Percentiles rank a stretch among this genome's conserved stretches.
Conservation (phyloP, 2,329 filamentous ascomycete species). For the Capronia americana region DNA sequence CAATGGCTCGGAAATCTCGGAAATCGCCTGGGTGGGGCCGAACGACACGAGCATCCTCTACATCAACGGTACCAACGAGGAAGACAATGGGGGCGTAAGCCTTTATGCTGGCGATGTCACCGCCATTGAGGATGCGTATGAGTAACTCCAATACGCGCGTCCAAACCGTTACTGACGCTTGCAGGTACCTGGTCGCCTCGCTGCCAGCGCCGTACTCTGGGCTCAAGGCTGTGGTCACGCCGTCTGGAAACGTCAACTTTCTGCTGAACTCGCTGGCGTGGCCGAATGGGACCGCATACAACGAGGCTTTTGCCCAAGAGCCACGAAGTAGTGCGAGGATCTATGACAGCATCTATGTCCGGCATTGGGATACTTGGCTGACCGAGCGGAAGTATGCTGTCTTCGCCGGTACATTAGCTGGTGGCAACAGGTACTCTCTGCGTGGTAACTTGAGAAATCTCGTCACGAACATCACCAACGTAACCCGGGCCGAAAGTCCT, state of each 20-base stretch:
- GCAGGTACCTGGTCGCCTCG: constrained; percentile 49
- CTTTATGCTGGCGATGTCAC: constrained; percentile 48
- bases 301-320: constrained; percentile 66
- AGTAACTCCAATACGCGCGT: background rate
- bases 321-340: constrained; percentile 69
- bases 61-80: constrained; percentile 56
- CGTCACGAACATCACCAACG: constrained; percentile 47
- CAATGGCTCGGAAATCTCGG: constrained; percentile 68
- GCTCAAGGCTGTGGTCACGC: constrained; percentile 47
- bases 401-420: constrained; percentile 70
- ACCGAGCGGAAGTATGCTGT: constrained; percentile 73
- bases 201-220: constrained; percentile 48
- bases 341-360: constrained; percentile 76
- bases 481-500: constrained; percentile 61
- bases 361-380: constrained; percentile 83
- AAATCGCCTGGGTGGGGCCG: constrained; percentile 78
- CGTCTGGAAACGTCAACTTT: constrained; percentile 57
- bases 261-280: constrained; percentile 67
- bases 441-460: constrained; percentile 60
- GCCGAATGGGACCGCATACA: constrained; percentile 72
- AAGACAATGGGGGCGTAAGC: constrained; percentile 49
- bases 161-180: constrained; percentile 1
- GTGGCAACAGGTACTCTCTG: constrained; percentile 36
- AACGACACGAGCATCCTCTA: constrained; percentile 63
- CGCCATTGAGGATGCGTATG: constrained; percentile 45